Evolutionary conservation across 2,329 filamentous ascomycete species (phyloP), one percentile per base, ranked within the genome.

Genomic region (Cladosporium sp.): DNA sequence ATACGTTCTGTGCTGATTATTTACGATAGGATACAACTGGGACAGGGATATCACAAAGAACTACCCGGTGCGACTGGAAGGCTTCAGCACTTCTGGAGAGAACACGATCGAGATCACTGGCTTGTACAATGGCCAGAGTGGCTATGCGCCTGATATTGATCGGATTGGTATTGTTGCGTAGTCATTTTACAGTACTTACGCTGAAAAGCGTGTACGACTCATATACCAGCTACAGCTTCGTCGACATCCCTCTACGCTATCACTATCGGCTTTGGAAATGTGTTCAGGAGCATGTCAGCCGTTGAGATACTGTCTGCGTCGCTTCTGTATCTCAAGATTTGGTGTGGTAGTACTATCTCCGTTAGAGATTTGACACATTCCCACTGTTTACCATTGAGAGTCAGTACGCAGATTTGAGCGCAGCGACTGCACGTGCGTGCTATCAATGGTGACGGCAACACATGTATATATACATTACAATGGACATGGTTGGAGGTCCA

Each of bases 11-110:
- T 32, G 16, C 56, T 58, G 34, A 58, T 23, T 1, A 21, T 2
- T 26, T 11, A 14, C 13, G 1, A 28, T 28, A 62, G 78, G 79
- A 1, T 79, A 77, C 3, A 70, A 79, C 36, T 80, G 79, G 78
- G 74, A 74, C 8, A 73, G 76, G 64, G 71, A 75, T 57, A 66
- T 75, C 3, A 53, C 64, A 3, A 70, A 67, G 61, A 66, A 65
- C 14, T 70, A 68, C 58, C 64, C 71, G 39, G 73, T 74, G 7
- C 67, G 69, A 30, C 36, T 75, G 62, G 66, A 64, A 16, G 73
- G 72, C 0, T 75, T 75, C 65, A 70, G 67, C 11, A 69, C 66
- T 8, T 62, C 21, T 5, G 69, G 63, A 6, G 62, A 66, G 5
- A 75, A 74, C 39, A 72, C 71, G 2, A 69, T 75, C 16, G 69